Evolutionary conservation across 768 basidiomycete genomes (phyloP).

Genomic region (Naematelia encephala): DNA sequence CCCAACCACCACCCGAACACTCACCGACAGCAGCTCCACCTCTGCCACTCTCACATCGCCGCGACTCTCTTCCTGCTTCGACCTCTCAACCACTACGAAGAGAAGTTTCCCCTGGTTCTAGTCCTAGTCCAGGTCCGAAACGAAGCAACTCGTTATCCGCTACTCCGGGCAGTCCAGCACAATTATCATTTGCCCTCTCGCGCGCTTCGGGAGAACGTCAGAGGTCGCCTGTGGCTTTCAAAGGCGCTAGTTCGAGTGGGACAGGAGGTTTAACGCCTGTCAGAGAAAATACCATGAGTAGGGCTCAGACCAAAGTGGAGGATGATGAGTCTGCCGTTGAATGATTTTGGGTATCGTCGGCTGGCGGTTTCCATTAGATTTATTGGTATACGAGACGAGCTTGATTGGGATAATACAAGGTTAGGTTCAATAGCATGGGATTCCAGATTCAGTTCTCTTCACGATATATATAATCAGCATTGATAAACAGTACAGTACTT

Average conservation of each 20-base stretch:
- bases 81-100: neutral
- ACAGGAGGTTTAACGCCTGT: neutral
- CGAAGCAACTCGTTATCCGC: neutral
- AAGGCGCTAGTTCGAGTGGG: neutral
- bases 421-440: too few species aligned
- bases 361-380: too few species aligned
- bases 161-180: neutral
- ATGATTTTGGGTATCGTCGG: too few species aligned
- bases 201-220: slow-evolving; percentile 1
- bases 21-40: neutral
- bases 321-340: neutral
- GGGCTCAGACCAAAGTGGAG: neutral
- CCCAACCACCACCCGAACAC: neutral
- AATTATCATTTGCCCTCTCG: neutral
- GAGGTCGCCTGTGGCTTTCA: neutral
- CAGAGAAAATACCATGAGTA: slow-evolving; percentile 2
- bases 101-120: neutral
- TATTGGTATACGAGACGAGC: too few species aligned
- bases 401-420: too few species aligned
- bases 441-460: too few species aligned
- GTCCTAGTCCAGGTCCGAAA: neutral
- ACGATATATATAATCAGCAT: too few species aligned
- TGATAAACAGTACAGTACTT: too few species aligned
- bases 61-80: neutral
- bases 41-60: neutral